phyloP scores from a whole-genome alignment of 164 flowering plant species.

The Akebia trifoliata region DNA sequence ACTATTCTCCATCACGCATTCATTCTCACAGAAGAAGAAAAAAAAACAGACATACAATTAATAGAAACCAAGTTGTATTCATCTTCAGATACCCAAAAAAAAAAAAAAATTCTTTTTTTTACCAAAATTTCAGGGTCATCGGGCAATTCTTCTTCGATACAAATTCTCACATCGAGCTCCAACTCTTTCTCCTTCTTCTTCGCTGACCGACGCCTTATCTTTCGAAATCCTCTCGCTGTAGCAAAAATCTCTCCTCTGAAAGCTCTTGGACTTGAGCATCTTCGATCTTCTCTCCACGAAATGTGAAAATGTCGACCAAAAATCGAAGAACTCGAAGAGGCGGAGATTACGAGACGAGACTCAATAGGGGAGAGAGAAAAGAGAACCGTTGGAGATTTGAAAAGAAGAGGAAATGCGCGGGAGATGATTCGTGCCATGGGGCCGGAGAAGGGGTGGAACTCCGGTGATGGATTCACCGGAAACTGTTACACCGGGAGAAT shows the following conservation, averaged over 20 bases:
- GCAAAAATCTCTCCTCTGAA: constrained; percentile 17
- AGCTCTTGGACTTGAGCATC: constrained; percentile 2
- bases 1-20: too few species aligned
- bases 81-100: neutral
- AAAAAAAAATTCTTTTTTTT: neutral
- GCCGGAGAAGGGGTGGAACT: constrained; percentile 1
- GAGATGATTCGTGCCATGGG: constrained; percentile 23
- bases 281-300: constrained; percentile 13
- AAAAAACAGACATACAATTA: neutral
- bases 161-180: constrained; percentile 72
- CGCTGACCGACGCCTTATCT: constrained; percentile 21
- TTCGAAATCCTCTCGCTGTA: constrained; percentile 34
- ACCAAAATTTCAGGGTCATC: constrained; percentile 83
- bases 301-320: constrained; percentile 24
- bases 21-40: too few species aligned
- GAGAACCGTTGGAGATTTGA: constrained; percentile 9
- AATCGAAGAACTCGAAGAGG: constrained; percentile 18
- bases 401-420: constrained; percentile 21
- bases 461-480: constrained; percentile 10
- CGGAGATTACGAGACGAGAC: constrained; percentile 10
- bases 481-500: constrained; percentile 8
- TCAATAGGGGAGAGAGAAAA: constrained; percentile 1
- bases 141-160: constrained; percentile 79
- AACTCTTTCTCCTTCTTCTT: constrained; percentile 59
- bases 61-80: neutral